Percentiles rank a stretch among this genome's conserved stretches.
phyloP scores from a whole-genome alignment of 139 green algal species.

The Nannochloris sp. region DNA sequence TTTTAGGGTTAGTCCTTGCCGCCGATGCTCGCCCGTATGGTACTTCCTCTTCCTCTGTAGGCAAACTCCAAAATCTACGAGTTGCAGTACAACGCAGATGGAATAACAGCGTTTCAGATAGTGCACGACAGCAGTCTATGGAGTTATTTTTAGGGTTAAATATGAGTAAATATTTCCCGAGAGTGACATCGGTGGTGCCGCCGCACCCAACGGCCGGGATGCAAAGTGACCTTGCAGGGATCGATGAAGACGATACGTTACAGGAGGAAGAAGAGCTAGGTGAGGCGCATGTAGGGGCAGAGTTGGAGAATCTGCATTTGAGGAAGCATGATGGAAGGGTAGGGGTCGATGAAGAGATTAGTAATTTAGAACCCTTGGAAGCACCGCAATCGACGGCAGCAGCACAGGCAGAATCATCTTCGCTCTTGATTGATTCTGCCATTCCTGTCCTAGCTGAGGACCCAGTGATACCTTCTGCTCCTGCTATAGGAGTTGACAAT shows the following conservation, averaged over 20 bases:
- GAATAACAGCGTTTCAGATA: conserved; percentile 59
- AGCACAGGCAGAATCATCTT: too few relatives aligned
- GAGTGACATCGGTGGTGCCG: too few relatives aligned
- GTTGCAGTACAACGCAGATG: conserved; percentile 65
- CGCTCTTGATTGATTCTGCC: too few relatives aligned
- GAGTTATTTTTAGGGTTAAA: conserved; percentile 82
- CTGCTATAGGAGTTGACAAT: background rate
- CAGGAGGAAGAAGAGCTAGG: background rate
- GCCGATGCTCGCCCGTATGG: conserved; percentile 8
- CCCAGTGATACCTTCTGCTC: background rate
- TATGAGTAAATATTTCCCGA: conserved; percentile 43
- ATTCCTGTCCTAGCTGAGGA: too few relatives aligned
- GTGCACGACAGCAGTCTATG: conserved; percentile 34
- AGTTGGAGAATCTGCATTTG: background rate
- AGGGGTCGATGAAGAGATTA: background rate
- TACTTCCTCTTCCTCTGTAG: conserved; percentile 27
- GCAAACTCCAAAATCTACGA: conserved; percentile 54
- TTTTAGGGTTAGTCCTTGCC: conserved; percentile 72
- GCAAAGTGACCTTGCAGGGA: too few relatives aligned
- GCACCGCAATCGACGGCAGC: background rate
- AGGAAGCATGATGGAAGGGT: background rate
- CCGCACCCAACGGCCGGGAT: too few relatives aligned
- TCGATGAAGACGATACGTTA: background rate
- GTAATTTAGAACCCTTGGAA: too few relatives aligned
- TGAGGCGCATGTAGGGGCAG: background rate